Evolutionary conservation across 164 flowering plant species (phyloP), one percentile per base, ranked within the genome.

Genomic region (Euptelea pleiosperma): DNA sequence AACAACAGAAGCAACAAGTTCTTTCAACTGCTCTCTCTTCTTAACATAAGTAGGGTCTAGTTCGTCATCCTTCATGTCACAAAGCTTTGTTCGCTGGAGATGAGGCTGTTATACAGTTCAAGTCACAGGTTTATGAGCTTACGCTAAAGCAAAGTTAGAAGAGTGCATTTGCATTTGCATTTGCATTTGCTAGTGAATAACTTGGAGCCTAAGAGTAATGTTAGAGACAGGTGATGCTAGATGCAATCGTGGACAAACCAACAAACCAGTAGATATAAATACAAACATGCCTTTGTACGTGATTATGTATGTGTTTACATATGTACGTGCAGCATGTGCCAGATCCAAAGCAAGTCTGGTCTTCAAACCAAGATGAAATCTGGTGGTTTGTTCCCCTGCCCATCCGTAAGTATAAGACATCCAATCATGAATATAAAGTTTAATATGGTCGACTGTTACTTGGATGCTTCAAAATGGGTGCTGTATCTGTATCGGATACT

Each of bases 11-110:
- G 87, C 68, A 59, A 94, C 96, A 67, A 94, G 72, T 55, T 79
- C 61, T 78, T 94, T 94, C 75, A 94, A 58, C 58, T 84, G 73
- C 2, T 91, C 96, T 72, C 92, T 76, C 69, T 66, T 91, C 68
- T 75, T 61, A 37, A 94, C 87, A 72, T 94, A 94, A 2, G n/a
- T 18, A 12, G 83, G 87, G 9, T 91, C 99, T 39, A 94, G 99
- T 47, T 94, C 99, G 35, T 58, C 73, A 67, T 94, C 99, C 69
- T 82, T 82, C 87, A 94, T 47, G 66, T 94, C 98, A 76, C 99
- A 94, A 62, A 94, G 99, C 78, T 81, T 87, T 58, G 99, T 94
- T 44, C 99, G 83, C 66, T 82, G 91, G 46, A 94, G 86, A 78
- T 94, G 99, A 74, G 99, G 99, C 98, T 94, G 91, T 63, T 61